Percentiles rank a stretch among this genome's conserved stretches.
phyloP scores from a whole-genome alignment of 2,329 filamentous ascomycete species.

The Ascochyta fabae region DNA sequence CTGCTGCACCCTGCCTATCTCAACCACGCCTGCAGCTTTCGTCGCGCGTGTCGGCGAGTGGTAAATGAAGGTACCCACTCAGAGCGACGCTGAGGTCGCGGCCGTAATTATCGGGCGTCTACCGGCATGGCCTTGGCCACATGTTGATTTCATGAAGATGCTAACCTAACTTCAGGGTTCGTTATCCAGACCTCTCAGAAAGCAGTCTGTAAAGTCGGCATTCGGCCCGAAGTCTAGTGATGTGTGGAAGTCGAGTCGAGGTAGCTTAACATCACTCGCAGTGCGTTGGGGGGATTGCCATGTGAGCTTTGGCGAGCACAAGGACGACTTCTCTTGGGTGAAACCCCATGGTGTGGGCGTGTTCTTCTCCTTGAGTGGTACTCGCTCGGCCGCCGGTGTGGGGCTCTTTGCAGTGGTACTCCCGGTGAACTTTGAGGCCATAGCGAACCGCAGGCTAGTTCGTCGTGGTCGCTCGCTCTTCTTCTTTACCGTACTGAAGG shows the following conservation, averaged over 20 bases:
- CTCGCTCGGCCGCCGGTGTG: constrained; percentile 27
- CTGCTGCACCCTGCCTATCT: constrained; percentile 21
- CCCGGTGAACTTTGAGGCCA: constrained; percentile 23
- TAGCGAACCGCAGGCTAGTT: constrained; percentile 33
- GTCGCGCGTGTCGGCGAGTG: constrained; percentile 10
- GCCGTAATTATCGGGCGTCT: not conserved
- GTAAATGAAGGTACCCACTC: constrained; percentile 1
- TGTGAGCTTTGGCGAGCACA: not conserved
- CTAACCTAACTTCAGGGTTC: constrained; percentile 14
- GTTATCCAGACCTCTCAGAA: constrained; percentile 32
- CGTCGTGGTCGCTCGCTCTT: constrained; percentile 22
- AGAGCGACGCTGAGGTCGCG: not conserved
- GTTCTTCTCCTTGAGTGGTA: constrained; percentile 40
- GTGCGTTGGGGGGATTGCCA: constrained; percentile 3
- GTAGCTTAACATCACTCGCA: constrained; percentile 23
- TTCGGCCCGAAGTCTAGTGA: constrained; percentile 33
- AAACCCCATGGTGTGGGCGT: constrained; percentile 21
- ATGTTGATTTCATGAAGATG: not conserved
- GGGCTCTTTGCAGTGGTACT: constrained; percentile 28
- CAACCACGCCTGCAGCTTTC: constrained; percentile 20
- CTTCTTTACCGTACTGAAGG: constrained; percentile 53
- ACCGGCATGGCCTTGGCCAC: not conserved
- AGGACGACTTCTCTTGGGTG: constrained; percentile 32
- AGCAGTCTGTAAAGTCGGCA: constrained; percentile 35
- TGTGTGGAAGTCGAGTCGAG: constrained; percentile 30